Percentiles rank a stretch among this genome's conserved stretches.
These are phyloP conservation scores for Angophora floribunda DNA, from an alignment of 345 rosid genomes.

Conservation along the genomic window DNA sequence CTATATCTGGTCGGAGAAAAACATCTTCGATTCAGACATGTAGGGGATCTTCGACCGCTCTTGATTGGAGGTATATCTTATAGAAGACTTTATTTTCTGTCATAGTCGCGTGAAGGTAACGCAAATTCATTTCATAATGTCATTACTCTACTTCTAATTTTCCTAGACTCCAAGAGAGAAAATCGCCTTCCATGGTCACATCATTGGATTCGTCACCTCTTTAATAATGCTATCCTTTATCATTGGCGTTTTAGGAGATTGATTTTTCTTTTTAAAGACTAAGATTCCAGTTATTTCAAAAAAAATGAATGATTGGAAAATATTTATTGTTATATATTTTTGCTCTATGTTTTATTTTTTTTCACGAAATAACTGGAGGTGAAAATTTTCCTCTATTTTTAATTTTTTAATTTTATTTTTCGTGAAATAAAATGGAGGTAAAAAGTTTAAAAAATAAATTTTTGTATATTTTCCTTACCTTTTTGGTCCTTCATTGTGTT, in stretches of 20 bases:
- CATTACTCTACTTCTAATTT: background rate
- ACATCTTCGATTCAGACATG: background rate
- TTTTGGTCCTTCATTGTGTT: background rate
- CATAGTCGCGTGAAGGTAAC: background rate
- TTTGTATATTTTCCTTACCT: background rate
- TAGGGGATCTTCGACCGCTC: background rate
- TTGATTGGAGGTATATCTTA: background rate
- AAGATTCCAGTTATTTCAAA: too few relatives aligned
- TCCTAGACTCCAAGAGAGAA: background rate
- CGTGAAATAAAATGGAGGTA: background rate
- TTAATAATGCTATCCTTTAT: background rate
- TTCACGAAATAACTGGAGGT: too few relatives aligned
- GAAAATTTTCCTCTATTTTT: too few relatives aligned
- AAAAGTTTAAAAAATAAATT: background rate
- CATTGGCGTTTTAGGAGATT: background rate
- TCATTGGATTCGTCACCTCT: background rate
- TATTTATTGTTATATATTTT: too few relatives aligned
- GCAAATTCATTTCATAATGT: background rate
- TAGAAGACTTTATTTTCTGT: background rate
- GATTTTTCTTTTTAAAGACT: too few relatives aligned
- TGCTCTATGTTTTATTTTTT: too few relatives aligned
- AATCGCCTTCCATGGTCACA: background rate
- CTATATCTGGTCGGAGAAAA: background rate
- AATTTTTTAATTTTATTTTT: too few relatives aligned
- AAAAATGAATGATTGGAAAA: too few relatives aligned